Base-by-base conservation (phyloP, 495 filamentous ascomycete genomes). In the Talaromyces borbonicus region DNA sequence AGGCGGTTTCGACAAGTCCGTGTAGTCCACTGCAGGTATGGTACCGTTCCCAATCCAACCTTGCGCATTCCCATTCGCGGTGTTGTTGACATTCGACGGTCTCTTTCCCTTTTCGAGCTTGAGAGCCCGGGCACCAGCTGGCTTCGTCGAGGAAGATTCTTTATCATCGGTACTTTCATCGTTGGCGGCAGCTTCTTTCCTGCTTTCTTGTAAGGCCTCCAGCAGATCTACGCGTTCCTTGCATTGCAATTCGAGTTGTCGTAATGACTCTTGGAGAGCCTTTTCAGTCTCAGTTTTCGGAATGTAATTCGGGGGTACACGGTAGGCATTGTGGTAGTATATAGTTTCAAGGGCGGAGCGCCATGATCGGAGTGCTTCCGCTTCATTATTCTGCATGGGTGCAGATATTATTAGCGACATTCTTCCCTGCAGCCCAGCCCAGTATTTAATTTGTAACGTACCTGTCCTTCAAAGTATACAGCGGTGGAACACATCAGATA, bases 371-470 rank as follows among this genome's bases (percentile, higher is more conserved):
- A 97, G 77, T 29, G 92, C 92, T 69, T 97, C 92, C 43, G 74
- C 73, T 65, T 97, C 87, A 59, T 97, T 90, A 54, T 88, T 88
- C 88, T 95, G n/a, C n/a, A n/a, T n/a, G n/a, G n/a, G n/a, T n/a
- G n/a, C n/a, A n/a, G n/a, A n/a, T n/a, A n/a, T n/a, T n/a, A n/a
- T n/a, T n/a, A n/a, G n/a, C n/a, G n/a, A n/a, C n/a, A n/a, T n/a
- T n/a, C n/a, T n/a, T n/a, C n/a, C n/a, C n/a, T n/a, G n/a, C n/a
- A n/a, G n/a, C n/a, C n/a, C n/a, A n/a, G n/a, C n/a, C 24, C 8
- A 43, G 40, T 47, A 19, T n/a, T n/a, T 32, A 24, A 38, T 19
- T n/a, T 5, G 16, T 24, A 38, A 46, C 14, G 32, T 63, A 92
- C 88, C 75, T 94, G 84, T 55, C 82, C 81, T 61, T 96, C 89